Base-by-base conservation (phyloP, 305 asterid genomes). In the Lippia alba region DNA sequence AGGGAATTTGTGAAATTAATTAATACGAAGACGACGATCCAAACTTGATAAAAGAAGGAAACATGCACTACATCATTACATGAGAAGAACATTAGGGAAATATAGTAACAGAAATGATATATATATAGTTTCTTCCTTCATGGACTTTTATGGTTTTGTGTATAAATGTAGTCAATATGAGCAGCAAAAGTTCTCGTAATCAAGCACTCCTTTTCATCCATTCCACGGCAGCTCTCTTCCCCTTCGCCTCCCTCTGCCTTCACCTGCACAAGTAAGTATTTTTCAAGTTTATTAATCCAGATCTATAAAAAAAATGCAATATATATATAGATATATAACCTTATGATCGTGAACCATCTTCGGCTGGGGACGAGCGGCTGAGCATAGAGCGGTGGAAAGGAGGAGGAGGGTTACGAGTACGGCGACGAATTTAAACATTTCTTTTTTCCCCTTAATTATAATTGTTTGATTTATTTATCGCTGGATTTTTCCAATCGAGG, bases 141-240 rank as follows among this genome's bases (percentile, higher is more conserved):
- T n/a, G 86, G 85, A 14, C 76, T 24, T 24, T 24, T 80, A 3
- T 73, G 74, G 20, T 74, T 72, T 67, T 85, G 90, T 6, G 87
- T 82, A 44, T 85, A 85, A 74, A 85, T 85, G 69, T 85, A 85
- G 50, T 85, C 90, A 55, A 73, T 57, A 74, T 85, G 87, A 57
- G 90, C 87, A 66, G 66, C 81, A 44, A 80, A 67, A 9, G 85
- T 80, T 58, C 78, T 78, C 58, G 82, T 78, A 80, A 63, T 81
- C 60, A 85, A 69, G 56, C 90, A 85, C 69, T 82, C 87, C 7
- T 82, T 85, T 61, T 78, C 79, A 56, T 73, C 73, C 6, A 70
- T 41, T 44, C 87, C 87, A 20, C 12, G 56, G 74, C 90, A 85
- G 30, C n/a, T 72, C 49, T 74, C 84, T 54, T 78, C 51, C 51